Conservation (phyloP, 2,329 filamentous ascomycete species). For the Tolypocladium nubicola region DNA sequence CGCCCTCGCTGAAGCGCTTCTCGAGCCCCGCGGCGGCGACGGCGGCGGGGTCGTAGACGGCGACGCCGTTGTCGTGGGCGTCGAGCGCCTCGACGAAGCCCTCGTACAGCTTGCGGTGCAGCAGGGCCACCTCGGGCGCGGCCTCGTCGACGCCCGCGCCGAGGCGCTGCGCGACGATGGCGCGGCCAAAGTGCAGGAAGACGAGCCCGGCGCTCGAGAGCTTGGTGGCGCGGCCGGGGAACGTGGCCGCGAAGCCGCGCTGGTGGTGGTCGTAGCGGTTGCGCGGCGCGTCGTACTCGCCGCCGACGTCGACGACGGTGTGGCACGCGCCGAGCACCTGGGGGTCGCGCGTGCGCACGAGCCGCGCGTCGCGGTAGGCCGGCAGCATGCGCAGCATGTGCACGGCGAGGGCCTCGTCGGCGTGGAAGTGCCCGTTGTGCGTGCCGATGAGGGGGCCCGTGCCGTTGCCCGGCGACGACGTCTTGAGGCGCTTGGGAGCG, state of each 20-base stretch:
- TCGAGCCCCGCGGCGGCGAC: conserved; percentile 60
- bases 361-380: conserved; percentile 59
- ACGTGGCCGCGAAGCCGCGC: conserved; percentile 76
- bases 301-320: conserved; percentile 96
- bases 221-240: conserved; percentile 76
- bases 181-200: conserved; percentile 87
- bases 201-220: conserved; percentile 89
- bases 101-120: conserved; percentile 85
- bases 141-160: conserved; percentile 41
- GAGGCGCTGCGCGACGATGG: conserved; percentile 57
- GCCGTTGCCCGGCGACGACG: conserved; percentile 33
- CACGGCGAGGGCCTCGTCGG: conserved; percentile 93
- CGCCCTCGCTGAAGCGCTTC: conserved; percentile 75
- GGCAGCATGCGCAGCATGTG: conserved; percentile 90
- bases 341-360: conserved; percentile 83
- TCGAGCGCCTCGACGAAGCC: conserved; percentile 94
- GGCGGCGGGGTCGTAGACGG: conserved; percentile 62
- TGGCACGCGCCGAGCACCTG: conserved; percentile 70
- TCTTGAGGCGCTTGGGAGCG: conserved; percentile 77
- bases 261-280: conserved; percentile 97
- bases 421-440: conserved; percentile 97
- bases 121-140: conserved; percentile 55
- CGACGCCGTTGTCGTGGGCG: conserved; percentile 94
- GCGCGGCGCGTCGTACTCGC: conserved; percentile 68
- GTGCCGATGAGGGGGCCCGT: conserved; percentile 63